phyloP scores from a whole-genome alignment of 2,329 filamentous ascomycete genomes.

The Neospermospora avenae region DNA sequence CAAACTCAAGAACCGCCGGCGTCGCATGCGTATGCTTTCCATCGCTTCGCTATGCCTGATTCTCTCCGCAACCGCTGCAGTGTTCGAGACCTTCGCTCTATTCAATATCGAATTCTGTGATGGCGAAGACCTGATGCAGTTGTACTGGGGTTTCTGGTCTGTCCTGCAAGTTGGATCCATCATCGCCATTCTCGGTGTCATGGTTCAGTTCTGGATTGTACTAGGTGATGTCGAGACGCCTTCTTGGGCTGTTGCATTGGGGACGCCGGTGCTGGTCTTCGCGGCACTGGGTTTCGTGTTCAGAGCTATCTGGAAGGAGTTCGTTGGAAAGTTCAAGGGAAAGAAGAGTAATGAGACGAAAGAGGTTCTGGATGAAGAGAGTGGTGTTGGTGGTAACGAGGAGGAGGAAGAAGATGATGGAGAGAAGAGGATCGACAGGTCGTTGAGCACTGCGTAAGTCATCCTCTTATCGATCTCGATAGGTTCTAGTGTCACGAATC shows the following conservation, averaged over 20 bases:
- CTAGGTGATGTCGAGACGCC: conserved; percentile 50
- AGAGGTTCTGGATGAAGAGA: conserved; percentile 3
- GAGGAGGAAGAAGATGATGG: not conserved
- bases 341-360: not conserved
- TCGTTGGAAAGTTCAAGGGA: conserved; percentile 5
- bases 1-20: conserved; percentile 11
- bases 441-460: conserved; percentile 13
- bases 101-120: conserved; percentile 50
- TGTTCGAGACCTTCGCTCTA: conserved; percentile 50
- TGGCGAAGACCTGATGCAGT: conserved; percentile 54
- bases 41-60: conserved; percentile 45
- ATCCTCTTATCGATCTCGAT: not conserved
- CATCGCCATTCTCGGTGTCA: conserved; percentile 56
- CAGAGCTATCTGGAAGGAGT: conserved; percentile 32
- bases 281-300: conserved; percentile 39
- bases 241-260: conserved; percentile 57
- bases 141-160: conserved; percentile 61
- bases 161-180: conserved; percentile 56
- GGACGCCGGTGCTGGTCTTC: conserved; percentile 58
- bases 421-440: conserved; percentile 5
- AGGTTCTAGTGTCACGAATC: not conserved
- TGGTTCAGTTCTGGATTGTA: conserved; percentile 50
- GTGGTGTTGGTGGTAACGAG: conserved; percentile 4
- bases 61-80: conserved; percentile 43
- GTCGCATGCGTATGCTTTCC: conserved; percentile 38